Evolutionary conservation across 2,329 filamentous ascomycete genomes (phyloP), one percentile per base, ranked within the genome.

Genomic region (Emericellopsis atlantica): DNA sequence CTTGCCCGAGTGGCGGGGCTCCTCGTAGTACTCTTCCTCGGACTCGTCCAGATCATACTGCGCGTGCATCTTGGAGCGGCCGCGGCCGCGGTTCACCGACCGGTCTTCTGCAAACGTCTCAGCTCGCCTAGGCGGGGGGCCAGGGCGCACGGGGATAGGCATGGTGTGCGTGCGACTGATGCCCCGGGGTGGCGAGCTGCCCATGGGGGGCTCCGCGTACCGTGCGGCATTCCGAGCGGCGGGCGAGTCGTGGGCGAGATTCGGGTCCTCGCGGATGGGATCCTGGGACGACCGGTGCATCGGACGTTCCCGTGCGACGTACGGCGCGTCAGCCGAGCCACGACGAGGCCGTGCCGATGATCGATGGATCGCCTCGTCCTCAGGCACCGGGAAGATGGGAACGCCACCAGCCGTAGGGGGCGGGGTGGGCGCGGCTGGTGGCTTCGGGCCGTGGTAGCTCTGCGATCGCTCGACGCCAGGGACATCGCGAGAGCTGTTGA

Each of bases 1-100:
- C 47, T 60, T 62, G 41, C 54, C 51, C 16, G 58, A 51, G 11
- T 50, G 51, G 8, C 47, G 35, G 6, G 24, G 35, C 6, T 56
- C 54, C 9, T 29, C 26, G 26, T 29, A 54, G 16, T 59, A 54
- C 1, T 54, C 52, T 2, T 62, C 61, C 11, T 62, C 59, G 0
- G 52, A 54, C 5, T 64, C 61, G 4, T 46, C 53, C 4, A 61
- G 54, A 4, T 56, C 56, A 9, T 52, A 48, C 12, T 66, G 62
- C 6, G 62, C 24, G 7, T 63, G 56, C 48, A 56, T 47, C 36
- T 56, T 57, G 10, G 59, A 61, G 14, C 62, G 61, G 24, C 51
- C 51, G 22, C 62, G 62, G 7, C 62, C 62, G 5, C 61, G 60
- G 6, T 51, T 45, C 9, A 57, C 52, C 2, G 45, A 24, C 3